Conservation (phyloP, 805 yeast species). For the Candida berthetii region DNA sequence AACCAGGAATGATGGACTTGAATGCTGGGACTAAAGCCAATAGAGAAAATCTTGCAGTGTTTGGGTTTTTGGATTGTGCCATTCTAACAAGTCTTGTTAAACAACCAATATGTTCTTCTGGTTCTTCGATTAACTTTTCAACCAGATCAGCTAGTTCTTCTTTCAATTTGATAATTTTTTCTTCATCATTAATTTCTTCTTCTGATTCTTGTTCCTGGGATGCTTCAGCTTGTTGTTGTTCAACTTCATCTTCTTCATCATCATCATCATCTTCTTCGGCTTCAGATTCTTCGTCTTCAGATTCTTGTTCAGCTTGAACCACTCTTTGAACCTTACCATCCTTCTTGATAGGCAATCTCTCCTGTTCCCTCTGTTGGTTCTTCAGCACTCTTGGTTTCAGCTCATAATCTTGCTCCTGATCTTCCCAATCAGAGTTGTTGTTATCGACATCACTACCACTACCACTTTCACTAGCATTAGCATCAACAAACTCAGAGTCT, state of each 20-base stretch:
- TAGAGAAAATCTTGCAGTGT: slow-evolving; percentile 64
- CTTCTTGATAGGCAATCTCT: slow-evolving; percentile 74
- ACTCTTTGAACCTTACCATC: slow-evolving; percentile 76
- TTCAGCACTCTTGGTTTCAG: slow-evolving; percentile 54
- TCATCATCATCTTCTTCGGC: slow-evolving; percentile 10
- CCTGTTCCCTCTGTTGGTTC: slow-evolving; percentile 39
- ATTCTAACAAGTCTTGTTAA: slow-evolving; percentile 64
- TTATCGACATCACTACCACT: background rate
- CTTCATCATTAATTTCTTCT: slow-evolving; percentile 38
- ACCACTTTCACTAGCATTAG: background rate
- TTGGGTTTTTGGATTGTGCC: slow-evolving; percentile 61
- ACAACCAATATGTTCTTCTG: slow-evolving; percentile 73
- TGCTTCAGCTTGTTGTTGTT: slow-evolving; percentile 19
- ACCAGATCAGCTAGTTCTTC: slow-evolving; percentile 84
- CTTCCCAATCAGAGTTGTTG: slow-evolving; percentile 39
- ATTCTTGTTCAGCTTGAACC: slow-evolving; percentile 10
- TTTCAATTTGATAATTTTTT: slow-evolving; percentile 54
- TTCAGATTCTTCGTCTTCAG: slow-evolving; percentile 6
- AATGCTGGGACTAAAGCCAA: slow-evolving; percentile 80
- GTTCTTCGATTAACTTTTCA: slow-evolving; percentile 73
- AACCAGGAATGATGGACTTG: slow-evolving; percentile 82
- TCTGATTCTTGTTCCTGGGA: slow-evolving; percentile 25
- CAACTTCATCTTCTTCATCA: slow-evolving; percentile 20
- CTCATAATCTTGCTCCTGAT: slow-evolving; percentile 79
- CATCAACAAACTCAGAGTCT: slow-evolving; percentile 6